Percentiles rank a stretch among this genome's conserved stretches.
phyloP scores from a whole-genome alignment of 441 rosid genomes.

The Gossypium davidsonii region DNA sequence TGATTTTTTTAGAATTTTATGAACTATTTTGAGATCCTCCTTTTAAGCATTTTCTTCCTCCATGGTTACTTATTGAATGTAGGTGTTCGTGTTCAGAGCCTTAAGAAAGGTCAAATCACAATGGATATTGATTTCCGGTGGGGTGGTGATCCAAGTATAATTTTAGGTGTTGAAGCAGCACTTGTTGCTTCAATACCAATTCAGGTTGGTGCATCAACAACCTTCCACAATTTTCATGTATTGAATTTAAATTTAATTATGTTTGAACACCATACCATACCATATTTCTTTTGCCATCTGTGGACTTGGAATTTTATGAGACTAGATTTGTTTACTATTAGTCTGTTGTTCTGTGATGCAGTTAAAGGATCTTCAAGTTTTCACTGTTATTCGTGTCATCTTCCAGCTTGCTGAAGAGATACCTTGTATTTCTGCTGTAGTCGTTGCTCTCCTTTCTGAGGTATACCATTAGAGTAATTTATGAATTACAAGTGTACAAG shows the following conservation, averaged over 20 bases:
- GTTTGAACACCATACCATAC: background rate
- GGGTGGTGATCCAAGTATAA: slow-evolving; percentile 96
- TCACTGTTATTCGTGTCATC: slow-evolving; percentile 80
- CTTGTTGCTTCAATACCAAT: slow-evolving; percentile 93
- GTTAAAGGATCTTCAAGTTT: slow-evolving; percentile 97
- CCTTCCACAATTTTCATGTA: background rate
- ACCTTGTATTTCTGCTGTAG: slow-evolving; percentile 96
- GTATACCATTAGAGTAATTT: slow-evolving; percentile 28
- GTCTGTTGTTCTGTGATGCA: slow-evolving; percentile 33
- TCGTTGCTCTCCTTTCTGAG: slow-evolving; percentile 89
- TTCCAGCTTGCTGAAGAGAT: slow-evolving; percentile 96
- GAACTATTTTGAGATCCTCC: background rate
- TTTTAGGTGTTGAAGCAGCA: slow-evolving; percentile 84
- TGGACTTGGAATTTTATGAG: background rate
- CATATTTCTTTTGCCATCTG: slow-evolving; percentile 1
- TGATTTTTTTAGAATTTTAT: background rate
- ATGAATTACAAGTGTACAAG: background rate
- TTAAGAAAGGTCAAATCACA: slow-evolving; percentile 81
- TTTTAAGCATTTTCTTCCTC: slow-evolving; percentile 3
- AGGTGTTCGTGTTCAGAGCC: slow-evolving; percentile 95
- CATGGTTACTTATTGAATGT: slow-evolving; percentile 24
- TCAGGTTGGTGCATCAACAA: slow-evolving; percentile 49
- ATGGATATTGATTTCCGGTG: slow-evolving; percentile 97
- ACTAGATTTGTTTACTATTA: slow-evolving; percentile 9
- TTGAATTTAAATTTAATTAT: background rate